Evolutionary conservation across 179 eudicot species (phyloP), one percentile per base, ranked within the genome.

Genomic region (Heliamphora pulchella): DNA sequence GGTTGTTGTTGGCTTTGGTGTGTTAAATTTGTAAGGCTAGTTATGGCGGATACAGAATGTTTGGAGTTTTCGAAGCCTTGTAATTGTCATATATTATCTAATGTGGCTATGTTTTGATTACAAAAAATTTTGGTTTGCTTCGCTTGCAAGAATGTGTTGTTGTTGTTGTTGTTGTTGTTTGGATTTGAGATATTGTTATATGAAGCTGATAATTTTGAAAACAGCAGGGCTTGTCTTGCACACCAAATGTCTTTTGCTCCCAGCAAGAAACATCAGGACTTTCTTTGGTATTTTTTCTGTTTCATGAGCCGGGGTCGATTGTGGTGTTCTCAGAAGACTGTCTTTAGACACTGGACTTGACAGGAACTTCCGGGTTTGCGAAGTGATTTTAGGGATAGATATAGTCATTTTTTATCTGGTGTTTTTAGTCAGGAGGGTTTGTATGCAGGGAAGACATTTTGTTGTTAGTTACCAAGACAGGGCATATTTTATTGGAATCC

Each of bases 241-340:
- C n/a, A n/a, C n/a, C n/a, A n/a, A 84, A 90, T 92, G 96, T 87
- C 92, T 87, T 79, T 84, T 87, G 86, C 82, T 80, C 81, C 90
- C 76, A 83, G 84, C 87, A 87, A 84, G 83, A 82, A 84, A 76
- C 80, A 82, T 84, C 84, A 82, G 80, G 85, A 84, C 83, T 85
- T 85, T 78, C 85, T 87, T 76, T 71, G 87, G 75, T 80, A 86
- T 83, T 85, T 85, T 64, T 87, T 74, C 72, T 80, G 85, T 79
- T 87, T 89, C 81, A 79, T 91, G 86, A 88, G 83, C 81, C 80
- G 93, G 76, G 84, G 88, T 4, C 83, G 92, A 79, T 62, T 84
- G 81, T 86, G 91, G 87, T 87, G 84, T 65, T 77, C 83, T 59
- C 80, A 75, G 68, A 84, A 75, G 79, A 71, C 73, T 17, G 64